These are phyloP conservation scores for Cryptosporidium tyzzeri DNA, from an alignment of 169 alveolate species.

Conservation along the genomic window DNA sequence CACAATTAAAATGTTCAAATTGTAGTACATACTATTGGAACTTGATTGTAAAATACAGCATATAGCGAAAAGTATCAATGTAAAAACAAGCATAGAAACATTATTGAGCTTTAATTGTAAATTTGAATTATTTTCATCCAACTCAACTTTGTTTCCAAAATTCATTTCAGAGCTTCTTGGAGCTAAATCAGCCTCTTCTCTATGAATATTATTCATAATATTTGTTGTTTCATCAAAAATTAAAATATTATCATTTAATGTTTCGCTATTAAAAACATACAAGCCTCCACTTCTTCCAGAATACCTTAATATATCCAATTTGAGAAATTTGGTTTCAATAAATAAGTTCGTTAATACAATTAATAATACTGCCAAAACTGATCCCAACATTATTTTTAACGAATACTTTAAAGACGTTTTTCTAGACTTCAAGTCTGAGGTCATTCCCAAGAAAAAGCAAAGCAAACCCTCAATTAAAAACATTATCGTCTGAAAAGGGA, in stretches of 20 bases:
- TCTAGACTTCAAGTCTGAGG: conserved; percentile 47
- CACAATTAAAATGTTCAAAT: conserved; percentile 7
- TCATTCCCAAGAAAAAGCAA: conserved; percentile 19
- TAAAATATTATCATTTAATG: conserved; percentile 30
- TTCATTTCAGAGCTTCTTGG: background rate
- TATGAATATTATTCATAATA: conserved; percentile 14
- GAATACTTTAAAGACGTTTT: conserved; percentile 38
- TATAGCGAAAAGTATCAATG: conserved; percentile 1
- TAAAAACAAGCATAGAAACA: background rate
- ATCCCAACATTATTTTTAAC: conserved; percentile 13
- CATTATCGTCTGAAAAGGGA: conserved; percentile 26
- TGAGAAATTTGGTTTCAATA: background rate
- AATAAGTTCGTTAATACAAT: background rate
- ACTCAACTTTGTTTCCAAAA: background rate
- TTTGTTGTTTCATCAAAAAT: conserved; percentile 15
- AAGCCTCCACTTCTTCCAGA: background rate
- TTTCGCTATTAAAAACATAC: background rate
- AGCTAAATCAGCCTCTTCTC: background rate
- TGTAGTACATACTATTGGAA: conserved; percentile 30
- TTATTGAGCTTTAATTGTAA: background rate
- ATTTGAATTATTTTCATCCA: background rate
- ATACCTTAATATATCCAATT: conserved; percentile 10
- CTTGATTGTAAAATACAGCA: conserved; percentile 38
- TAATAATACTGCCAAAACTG: background rate
- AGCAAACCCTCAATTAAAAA: conserved; percentile 14